Evolutionary conservation across 768 basidiomycete genomes (phyloP), one percentile per base, ranked within the genome.

Genomic region (Mrakia gelida): DNA sequence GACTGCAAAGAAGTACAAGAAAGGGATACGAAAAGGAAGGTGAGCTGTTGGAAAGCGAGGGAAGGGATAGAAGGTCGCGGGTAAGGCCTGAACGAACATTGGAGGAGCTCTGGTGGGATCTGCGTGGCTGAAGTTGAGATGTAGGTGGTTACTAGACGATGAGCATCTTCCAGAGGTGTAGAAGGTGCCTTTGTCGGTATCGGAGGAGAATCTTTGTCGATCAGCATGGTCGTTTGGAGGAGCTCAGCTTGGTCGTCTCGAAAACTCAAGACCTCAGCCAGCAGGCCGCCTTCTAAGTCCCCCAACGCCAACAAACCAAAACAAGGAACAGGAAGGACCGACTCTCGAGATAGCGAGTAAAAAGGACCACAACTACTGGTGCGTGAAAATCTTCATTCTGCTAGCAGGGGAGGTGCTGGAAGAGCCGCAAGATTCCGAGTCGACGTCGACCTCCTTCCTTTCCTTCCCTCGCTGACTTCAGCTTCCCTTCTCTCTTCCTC

Each of bases 1-100:
- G 71, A 85, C 90, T 90, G 80, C 5, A 52, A n/a, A 45, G 28
- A 45, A 4, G 38, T 13, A 30, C 72, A 30, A 21, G 45, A 68
- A 23, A 63, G 45, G n/a, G 56, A 65, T 23, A 41, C 68, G 52
- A 32, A 13, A 11, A 15, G 56, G 26, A 52, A 49, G 21, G 18
- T 68, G 18, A 26, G 30, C n/a, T 23, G 32, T 30, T 38, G 45
- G 15, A 56, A 32, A 28, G 32, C 11, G n/a, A 23, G n/a, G 23
- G 23, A 30, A 23, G 62, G 18, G 23, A 10, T 21, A 9, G 49
- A 52, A 52, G 49, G 49, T 45, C 45, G 45, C 80, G 54, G 11
- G 13, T 7, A 15, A 43, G 11, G 4, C n/a, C 9, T 7, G 15
- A 41, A n/a, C 82, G 72, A 56, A 84, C 84, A 80, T 23, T 79